Conservation (phyloP, 2,329 filamentous ascomycete species). For the Aspergillus texensis region DNA sequence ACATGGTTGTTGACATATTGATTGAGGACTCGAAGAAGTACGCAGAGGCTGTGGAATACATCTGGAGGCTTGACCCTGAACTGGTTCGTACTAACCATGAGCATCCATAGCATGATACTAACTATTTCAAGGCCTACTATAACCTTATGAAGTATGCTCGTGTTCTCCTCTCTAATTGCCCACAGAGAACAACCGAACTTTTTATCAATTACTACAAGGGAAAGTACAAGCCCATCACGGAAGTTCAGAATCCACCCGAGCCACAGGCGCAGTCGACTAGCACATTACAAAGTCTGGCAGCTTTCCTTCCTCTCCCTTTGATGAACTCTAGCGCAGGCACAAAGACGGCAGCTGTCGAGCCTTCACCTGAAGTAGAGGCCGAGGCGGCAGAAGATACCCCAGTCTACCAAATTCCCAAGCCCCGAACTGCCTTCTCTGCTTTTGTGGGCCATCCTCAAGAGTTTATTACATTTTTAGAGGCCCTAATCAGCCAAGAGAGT, state of each 20-base stretch:
- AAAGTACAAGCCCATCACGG: conserved; percentile 69
- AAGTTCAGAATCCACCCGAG: conserved; percentile 58
- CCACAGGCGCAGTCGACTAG: conserved; percentile 60
- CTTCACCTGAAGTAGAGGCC: conserved; percentile 28
- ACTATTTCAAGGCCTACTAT: conserved; percentile 67
- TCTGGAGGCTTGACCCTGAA: conserved; percentile 82
- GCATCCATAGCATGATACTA: conserved; percentile 27
- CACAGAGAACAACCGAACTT: conserved; percentile 76
- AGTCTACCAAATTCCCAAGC: conserved; percentile 77
- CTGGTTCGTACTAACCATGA: conserved; percentile 57
- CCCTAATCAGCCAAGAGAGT: conserved; percentile 72
- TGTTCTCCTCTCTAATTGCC: conserved; percentile 84
- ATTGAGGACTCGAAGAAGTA: conserved; percentile 95
- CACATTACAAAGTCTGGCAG: conserved; percentile 83
- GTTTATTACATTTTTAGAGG: conserved; percentile 91
- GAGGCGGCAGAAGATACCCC: conserved; percentile 43
- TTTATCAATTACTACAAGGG: conserved; percentile 97
- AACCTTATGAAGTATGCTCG: conserved; percentile 95
- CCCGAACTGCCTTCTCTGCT: conserved; percentile 88
- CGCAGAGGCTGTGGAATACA: conserved; percentile 83
- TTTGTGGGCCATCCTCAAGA: conserved; percentile 93
- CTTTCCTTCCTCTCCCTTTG: conserved; percentile 81
- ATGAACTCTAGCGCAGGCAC: conserved; percentile 66
- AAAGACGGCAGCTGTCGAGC: conserved; percentile 33
- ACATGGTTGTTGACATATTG: conserved; percentile 90